These are phyloP conservation scores for Leucocoprinus birnbaumii DNA, from an alignment of 768 basidiomycete species.

Conservation along the genomic window DNA sequence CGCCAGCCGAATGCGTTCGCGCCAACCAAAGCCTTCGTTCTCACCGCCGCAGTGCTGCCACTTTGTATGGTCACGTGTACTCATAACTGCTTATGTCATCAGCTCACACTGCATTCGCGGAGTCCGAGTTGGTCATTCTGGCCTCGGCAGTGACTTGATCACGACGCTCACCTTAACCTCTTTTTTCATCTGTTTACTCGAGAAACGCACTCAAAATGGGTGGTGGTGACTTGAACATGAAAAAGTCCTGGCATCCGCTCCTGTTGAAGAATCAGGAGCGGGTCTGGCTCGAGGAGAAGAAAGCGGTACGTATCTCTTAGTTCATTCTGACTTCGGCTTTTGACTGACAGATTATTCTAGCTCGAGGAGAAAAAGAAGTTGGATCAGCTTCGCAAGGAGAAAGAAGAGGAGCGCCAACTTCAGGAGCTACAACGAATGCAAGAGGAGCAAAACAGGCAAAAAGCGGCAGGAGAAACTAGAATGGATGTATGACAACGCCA, in stretches of 20 bases:
- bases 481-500: conserved; percentile 99
- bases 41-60: background rate
- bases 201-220: conserved; percentile 72
- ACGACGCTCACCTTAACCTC: background rate
- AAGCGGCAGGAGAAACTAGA: conserved; percentile 93
- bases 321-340: background rate
- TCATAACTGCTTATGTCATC: background rate
- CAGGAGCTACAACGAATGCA: conserved; percentile 95
- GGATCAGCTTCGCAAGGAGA: conserved; percentile 94
- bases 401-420: conserved; percentile 94
- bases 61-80: conserved; percentile 4
- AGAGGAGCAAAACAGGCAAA: conserved; percentile 92
- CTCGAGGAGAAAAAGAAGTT: conserved; percentile 99
- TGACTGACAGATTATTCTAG: conserved; percentile 35
- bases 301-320: conserved; percentile 60
- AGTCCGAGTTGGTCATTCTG: background rate
- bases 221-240: conserved; percentile 98
- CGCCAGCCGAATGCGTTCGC: conserved; percentile 5
- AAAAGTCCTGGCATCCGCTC: conserved; percentile 99
- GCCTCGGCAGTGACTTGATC: background rate
- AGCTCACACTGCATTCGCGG: background rate
- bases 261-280: conserved; percentile 97
- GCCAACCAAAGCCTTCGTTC: background rate
- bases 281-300: conserved; percentile 99
- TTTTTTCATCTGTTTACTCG: conserved; percentile 2